These are phyloP conservation scores for Podila horticola DNA, from an alignment of 192 early-diverging fungal species.

Conservation along the genomic window DNA sequence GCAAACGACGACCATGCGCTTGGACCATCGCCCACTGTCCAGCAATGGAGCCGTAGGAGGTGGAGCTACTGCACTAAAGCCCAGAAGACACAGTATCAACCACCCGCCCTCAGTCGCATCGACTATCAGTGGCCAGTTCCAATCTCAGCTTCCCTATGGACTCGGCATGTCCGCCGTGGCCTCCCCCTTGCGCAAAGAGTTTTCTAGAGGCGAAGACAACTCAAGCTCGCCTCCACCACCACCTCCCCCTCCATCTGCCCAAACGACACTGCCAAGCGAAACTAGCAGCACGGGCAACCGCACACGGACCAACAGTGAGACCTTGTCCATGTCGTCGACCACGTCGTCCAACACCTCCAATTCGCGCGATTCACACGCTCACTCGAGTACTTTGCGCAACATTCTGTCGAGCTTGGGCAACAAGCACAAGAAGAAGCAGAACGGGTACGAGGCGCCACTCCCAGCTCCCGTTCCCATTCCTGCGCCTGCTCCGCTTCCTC, in stretches of 20 bases:
- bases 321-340: conserved; percentile 11
- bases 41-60: background rate
- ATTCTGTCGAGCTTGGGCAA: conserved; percentile 15
- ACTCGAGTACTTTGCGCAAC: conserved; percentile 10
- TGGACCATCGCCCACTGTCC: background rate
- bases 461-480: background rate
- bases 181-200: conserved; percentile 27
- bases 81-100: conserved; percentile 30
- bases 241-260: background rate
- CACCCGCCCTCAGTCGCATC: conserved; percentile 14
- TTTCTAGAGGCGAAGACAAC: conserved; percentile 6
- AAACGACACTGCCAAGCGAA: background rate
- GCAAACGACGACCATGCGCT: background rate
- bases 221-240: background rate
- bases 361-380: background rate
- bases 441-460: background rate
- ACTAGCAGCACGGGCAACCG: background rate
- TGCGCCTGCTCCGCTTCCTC: background rate
- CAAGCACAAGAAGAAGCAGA: conserved; percentile 19
- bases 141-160: conserved; percentile 3
- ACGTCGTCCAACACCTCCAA: conserved; percentile 4
- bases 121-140: background rate
- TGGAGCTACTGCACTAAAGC: background rate
- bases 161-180: conserved; percentile 4
- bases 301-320: conserved; percentile 12